Percentiles rank a stretch among this genome's conserved stretches.
These are phyloP conservation scores for Raffaelea ambrosiae DNA, from an alignment of 2,329 filamentous ascomycete species.

Conservation along the genomic window DNA sequence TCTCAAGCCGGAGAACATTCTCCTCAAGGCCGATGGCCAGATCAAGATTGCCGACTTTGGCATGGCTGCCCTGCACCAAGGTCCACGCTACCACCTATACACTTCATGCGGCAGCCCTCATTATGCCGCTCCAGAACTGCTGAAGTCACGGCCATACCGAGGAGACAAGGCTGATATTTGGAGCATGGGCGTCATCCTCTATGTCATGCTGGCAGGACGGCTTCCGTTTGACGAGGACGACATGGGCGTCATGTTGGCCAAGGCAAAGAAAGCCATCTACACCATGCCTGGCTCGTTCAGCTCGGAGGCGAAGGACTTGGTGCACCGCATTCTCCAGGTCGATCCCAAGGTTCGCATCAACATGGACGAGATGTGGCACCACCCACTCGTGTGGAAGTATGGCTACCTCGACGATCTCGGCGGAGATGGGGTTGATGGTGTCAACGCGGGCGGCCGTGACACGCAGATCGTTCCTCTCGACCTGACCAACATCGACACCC, in stretches of 20 bases:
- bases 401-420: conserved; percentile 63
- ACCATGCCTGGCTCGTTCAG: conserved; percentile 55
- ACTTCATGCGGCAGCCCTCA: conserved; percentile 95
- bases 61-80: conserved; percentile 88
- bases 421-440: conserved; percentile 37
- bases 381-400: conserved; percentile 80
- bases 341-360: conserved; percentile 72
- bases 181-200: conserved; percentile 88
- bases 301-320: conserved; percentile 65
- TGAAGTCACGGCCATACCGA: conserved; percentile 67
- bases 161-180: conserved; percentile 87
- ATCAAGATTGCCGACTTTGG: conserved; percentile 97
- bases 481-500: conserved; percentile 64
- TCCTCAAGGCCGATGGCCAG: conserved; percentile 65
- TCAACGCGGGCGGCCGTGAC: conserved; percentile 48
- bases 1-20: conserved; percentile 93
- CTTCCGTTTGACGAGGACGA: conserved; percentile 73
- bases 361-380: conserved; percentile 75
- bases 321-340: conserved; percentile 68
- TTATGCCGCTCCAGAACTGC: conserved; percentile 89
- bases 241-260: conserved; percentile 51
- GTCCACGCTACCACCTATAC: conserved; percentile 65
- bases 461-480: conserved; percentile 49
- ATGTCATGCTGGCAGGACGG: conserved; percentile 73
- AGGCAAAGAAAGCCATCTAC: conserved; percentile 52